Evolutionary conservation across 306 rosid species (phyloP).

Genomic region (Lathyrus aphaca): DNA sequence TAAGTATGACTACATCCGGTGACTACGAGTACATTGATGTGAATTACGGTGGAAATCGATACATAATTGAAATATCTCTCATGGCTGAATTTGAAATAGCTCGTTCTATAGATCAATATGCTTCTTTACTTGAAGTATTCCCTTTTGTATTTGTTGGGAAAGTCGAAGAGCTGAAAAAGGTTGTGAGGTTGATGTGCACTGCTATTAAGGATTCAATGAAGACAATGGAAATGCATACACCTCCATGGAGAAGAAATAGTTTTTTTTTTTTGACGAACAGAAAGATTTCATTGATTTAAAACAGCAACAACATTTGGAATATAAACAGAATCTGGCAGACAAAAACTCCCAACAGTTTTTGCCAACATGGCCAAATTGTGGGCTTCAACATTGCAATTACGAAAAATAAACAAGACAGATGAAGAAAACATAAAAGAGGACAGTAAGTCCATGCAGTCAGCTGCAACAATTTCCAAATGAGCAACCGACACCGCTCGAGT

Average conservation of each 20-base stretch:
- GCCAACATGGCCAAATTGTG: no score
- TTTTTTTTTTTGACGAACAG: no score
- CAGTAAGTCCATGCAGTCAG: no score
- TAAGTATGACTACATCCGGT: constrained; percentile 54
- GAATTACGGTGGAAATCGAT: constrained; percentile 54
- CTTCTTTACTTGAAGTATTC: constrained; percentile 55
- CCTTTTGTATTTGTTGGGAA: constrained; percentile 66
- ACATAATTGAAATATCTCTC: constrained; percentile 63
- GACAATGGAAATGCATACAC: constrained; percentile 51
- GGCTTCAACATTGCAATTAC: no score
- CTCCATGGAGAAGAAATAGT: constrained; percentile 86
- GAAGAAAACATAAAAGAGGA: no score
- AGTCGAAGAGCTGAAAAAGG: constrained; percentile 63
- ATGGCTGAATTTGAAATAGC: constrained; percentile 69
- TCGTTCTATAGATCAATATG: constrained; percentile 64
- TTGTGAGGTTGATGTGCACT: constrained; percentile 64
- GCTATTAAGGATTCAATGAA: constrained; percentile 74
- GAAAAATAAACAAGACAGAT: no score
- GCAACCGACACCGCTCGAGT: no score
- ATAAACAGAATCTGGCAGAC: no score
- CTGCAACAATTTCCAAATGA: no score
- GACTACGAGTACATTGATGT: constrained; percentile 75
- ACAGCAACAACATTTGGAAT: no score
- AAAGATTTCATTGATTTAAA: no score
- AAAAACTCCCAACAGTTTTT: no score